Evolutionary conservation across 2,329 filamentous ascomycete genomes (phyloP).

Genomic region (Sporothrix schenckii): DNA sequence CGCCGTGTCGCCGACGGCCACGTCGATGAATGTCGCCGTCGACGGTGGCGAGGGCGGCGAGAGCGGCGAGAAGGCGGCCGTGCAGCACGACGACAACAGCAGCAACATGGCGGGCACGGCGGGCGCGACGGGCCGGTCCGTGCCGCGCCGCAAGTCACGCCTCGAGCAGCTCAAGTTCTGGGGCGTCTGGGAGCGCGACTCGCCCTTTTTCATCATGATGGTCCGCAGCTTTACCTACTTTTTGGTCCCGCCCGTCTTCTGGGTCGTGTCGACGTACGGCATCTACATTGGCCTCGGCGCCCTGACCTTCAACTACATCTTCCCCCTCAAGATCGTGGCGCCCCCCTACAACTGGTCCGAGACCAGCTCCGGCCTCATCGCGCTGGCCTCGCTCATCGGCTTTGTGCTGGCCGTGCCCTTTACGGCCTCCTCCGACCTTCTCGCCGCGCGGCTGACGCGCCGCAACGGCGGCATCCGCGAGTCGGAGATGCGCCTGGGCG

Average conservation of each 20-base stretch:
- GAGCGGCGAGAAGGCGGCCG: constrained; percentile 2
- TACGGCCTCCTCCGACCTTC: constrained; percentile 48
- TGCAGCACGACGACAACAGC: constrained; percentile 1
- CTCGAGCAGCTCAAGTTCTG: constrained; percentile 49
- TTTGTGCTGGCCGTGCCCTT: constrained; percentile 50
- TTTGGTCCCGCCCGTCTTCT: constrained; percentile 53
- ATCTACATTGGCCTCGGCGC: constrained; percentile 55
- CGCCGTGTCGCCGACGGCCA: constrained; percentile 8
- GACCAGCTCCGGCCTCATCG: constrained; percentile 51
- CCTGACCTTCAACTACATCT: constrained; percentile 54
- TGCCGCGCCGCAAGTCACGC: constrained; percentile 48
- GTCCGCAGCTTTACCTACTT: constrained; percentile 52
- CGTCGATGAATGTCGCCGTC: not conserved
- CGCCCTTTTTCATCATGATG: constrained; percentile 52
- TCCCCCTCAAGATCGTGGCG: constrained; percentile 51
- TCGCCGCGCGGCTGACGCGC: constrained; percentile 50
- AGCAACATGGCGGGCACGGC: not conserved
- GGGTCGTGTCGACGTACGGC: constrained; percentile 53
- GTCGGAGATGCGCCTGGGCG: constrained; percentile 52
- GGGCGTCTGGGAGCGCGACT: constrained; percentile 48
- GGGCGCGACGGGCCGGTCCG: not conserved
- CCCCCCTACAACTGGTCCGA: constrained; percentile 52
- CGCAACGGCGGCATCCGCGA: constrained; percentile 52
- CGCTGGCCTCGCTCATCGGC: constrained; percentile 47
- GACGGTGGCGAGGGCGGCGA: constrained; percentile 2